Evolutionary conservation across 225 moss, liverwort and hornwort species (phyloP).

Genomic region (Pleurozium schreberi): DNA sequence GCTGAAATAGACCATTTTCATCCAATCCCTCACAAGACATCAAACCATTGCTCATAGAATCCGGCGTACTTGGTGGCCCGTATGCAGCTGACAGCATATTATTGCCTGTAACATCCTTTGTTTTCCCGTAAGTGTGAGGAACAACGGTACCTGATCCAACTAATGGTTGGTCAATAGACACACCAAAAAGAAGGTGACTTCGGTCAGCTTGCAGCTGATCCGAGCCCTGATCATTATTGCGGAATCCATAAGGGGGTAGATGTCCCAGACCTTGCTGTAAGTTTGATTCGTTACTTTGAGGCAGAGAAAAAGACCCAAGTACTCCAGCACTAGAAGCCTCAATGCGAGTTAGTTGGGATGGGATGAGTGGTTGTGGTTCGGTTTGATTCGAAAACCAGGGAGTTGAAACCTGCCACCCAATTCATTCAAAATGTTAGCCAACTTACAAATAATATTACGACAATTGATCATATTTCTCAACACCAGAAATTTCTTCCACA

Average conservation of each 20-base stretch:
- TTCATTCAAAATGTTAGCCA: not conserved
- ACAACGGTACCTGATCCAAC: conserved; percentile 36
- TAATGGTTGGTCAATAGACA: conserved; percentile 73
- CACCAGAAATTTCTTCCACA: not conserved
- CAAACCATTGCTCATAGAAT: conserved; percentile 61
- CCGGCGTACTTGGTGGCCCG: conserved; percentile 55
- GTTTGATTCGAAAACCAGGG: conserved; percentile 64
- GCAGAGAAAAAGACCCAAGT: conserved; percentile 34
- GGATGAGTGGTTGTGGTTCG: conserved; percentile 38
- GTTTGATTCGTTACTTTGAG: conserved; percentile 58
- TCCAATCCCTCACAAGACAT: conserved; percentile 56
- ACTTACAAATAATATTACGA: not conserved
- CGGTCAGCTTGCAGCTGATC: conserved; percentile 77
- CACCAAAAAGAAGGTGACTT: conserved; percentile 77
- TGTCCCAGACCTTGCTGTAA: conserved; percentile 59
- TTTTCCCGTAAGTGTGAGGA: conserved; percentile 37
- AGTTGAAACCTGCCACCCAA: conserved; percentile 36
- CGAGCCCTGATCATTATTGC: conserved; percentile 56
- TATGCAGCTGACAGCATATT: conserved; percentile 47
- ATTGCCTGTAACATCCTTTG: conserved; percentile 56
- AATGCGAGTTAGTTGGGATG: conserved; percentile 37
- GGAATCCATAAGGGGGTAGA: conserved; percentile 42
- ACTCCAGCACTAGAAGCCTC: conserved; percentile 40
- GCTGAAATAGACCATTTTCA: conserved; percentile 64
- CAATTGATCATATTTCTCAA: not conserved